These are phyloP conservation scores for Clarireedia paspali DNA, from an alignment of 2,329 filamentous ascomycete genomes.

Conservation along the genomic window DNA sequence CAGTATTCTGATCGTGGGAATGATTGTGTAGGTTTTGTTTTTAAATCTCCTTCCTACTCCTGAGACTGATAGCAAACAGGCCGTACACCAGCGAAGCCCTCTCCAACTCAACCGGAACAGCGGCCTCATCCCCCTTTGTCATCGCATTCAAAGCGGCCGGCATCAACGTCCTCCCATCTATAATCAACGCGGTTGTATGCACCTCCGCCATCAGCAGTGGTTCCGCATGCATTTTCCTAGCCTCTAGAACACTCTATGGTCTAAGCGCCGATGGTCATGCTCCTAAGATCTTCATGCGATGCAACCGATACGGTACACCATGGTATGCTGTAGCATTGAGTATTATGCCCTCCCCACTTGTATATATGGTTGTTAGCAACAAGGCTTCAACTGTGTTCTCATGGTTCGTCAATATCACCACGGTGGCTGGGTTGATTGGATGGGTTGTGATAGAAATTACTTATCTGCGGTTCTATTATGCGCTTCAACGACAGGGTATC, in stretches of 20 bases:
- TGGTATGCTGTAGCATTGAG: constrained; percentile 51
- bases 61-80: constrained; percentile 45
- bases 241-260: constrained; percentile 46
- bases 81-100: constrained; percentile 41
- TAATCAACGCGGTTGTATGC: constrained; percentile 72
- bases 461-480: constrained; percentile 49
- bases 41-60: constrained; percentile 23
- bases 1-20: constrained; percentile 38
- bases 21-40: constrained; percentile 34
- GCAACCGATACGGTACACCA: constrained; percentile 47
- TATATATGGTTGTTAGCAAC: constrained; percentile 59
- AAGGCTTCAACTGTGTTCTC: constrained; percentile 54
- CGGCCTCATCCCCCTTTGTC: constrained; percentile 56
- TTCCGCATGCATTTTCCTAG: constrained; percentile 6
- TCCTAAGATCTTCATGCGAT: constrained; percentile 44
- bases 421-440: constrained; percentile 55
- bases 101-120: constrained; percentile 34
- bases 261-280: constrained; percentile 50
- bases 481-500: constrained; percentile 49
- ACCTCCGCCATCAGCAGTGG: constrained; percentile 31
- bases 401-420: constrained; percentile 58
- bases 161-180: constrained; percentile 58
- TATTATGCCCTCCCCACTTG: constrained; percentile 52
- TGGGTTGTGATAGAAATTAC: constrained; percentile 55
- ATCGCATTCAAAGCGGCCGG: constrained; percentile 64